phyloP scores from a whole-genome alignment of 129 eudicot genomes.

The Centella asiatica region DNA sequence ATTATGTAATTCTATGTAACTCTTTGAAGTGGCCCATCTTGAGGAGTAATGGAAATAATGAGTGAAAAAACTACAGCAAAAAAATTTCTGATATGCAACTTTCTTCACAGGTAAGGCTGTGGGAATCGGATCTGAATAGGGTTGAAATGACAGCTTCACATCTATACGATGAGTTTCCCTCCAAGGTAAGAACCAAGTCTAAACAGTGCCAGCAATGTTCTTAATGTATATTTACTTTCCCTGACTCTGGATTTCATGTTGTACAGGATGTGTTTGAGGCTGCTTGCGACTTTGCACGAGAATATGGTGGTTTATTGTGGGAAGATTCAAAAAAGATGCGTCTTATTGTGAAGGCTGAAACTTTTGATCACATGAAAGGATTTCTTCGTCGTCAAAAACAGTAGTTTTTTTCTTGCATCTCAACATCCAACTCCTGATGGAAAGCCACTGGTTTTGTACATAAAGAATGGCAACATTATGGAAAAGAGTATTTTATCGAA shows the following conservation, averaged over 20 bases:
- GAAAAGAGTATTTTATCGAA: neutral
- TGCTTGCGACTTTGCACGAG: constrained; percentile 87
- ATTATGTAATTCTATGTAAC: neutral
- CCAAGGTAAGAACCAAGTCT: constrained; percentile 40
- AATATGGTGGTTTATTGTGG: constrained; percentile 68
- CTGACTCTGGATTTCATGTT: neutral
- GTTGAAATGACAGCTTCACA: constrained; percentile 76
- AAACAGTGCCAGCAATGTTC: neutral
- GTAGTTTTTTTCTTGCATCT: constrained; percentile 2
- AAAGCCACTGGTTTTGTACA: neutral
- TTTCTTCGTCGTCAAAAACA: constrained; percentile 55
- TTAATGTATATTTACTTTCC: neutral
- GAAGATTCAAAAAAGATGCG: constrained; percentile 74
- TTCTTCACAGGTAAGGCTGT: constrained; percentile 69
- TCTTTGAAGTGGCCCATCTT: too few species aligned
- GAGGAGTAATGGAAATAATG: too few species aligned
- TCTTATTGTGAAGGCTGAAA: constrained; percentile 63
- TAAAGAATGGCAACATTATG: neutral
- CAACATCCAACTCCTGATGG: neutral
- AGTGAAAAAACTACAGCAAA: too few species aligned
- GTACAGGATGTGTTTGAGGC: constrained; percentile 78
- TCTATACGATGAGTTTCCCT: constrained; percentile 69
- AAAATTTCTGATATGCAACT: neutral
- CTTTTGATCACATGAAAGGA: constrained; percentile 49
- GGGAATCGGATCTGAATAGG: constrained; percentile 94